phyloP scores from a whole-genome alignment of 345 rosid species.

The Syzygium jambos region DNA sequence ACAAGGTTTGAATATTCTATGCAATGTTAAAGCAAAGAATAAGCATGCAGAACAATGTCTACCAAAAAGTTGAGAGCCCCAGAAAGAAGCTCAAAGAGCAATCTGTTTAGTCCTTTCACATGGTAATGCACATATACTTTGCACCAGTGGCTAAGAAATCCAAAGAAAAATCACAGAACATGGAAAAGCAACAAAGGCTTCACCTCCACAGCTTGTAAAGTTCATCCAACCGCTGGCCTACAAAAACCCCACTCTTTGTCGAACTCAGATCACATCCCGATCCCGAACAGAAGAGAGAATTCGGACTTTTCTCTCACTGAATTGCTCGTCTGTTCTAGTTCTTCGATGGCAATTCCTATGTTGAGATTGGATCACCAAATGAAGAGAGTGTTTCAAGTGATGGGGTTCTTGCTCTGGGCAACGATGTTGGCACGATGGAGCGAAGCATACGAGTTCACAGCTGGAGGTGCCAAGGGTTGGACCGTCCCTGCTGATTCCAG shows the following conservation, averaged over 20 bases:
- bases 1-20: constrained; percentile 22
- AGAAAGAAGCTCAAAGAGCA: neutral
- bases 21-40: constrained; percentile 27
- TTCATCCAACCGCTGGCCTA: constrained; percentile 28
- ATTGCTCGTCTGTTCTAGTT: neutral
- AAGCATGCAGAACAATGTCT: constrained; percentile 12
- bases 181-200: constrained; percentile 36
- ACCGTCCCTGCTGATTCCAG: constrained; percentile 25
- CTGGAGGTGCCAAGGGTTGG: constrained; percentile 68
- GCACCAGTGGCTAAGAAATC: constrained; percentile 45
- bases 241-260: constrained; percentile 26
- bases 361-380: constrained; percentile 6
- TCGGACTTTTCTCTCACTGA: neutral
- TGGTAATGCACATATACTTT: constrained; percentile 46
- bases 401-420: constrained; percentile 17
- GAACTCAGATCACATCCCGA: constrained; percentile 9
- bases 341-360: constrained; percentile 14
- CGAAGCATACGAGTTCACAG: constrained; percentile 45
- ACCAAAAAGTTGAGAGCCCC: neutral
- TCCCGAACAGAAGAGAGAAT: neutral
- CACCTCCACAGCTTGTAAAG: constrained; percentile 40
- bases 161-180: constrained; percentile 10
- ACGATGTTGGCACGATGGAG: constrained; percentile 27
- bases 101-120: neutral
- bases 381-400: neutral